phyloP scores from a whole-genome alignment of 2,329 filamentous ascomycete genomes.

The Zymoseptoria crescenta region DNA sequence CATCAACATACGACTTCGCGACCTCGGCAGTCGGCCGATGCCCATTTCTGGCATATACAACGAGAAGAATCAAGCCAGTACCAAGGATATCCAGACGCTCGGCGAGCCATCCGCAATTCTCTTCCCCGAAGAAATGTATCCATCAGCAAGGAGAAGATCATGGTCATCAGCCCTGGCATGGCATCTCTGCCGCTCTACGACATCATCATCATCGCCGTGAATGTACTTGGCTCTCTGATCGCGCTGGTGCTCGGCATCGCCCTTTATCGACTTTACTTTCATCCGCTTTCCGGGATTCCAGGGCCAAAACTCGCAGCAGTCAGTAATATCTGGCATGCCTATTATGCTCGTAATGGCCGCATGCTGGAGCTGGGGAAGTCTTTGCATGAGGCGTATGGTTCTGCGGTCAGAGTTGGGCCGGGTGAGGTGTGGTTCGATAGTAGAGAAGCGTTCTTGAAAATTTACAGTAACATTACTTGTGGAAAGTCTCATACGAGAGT shows the following conservation, averaged over 20 bases:
- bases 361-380: slow-evolving; percentile 10
- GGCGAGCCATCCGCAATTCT: not conserved
- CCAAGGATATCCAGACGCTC: not conserved
- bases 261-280: slow-evolving; percentile 24
- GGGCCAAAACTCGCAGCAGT: slow-evolving; percentile 22
- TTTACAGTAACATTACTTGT: slow-evolving; percentile 6
- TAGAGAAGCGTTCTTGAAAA: slow-evolving; percentile 10
- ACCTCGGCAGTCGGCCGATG: not conserved
- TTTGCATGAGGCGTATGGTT: slow-evolving; percentile 35
- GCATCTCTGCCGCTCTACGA: not conserved
- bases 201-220: not conserved
- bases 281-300: slow-evolving; percentile 28
- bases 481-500: not conserved
- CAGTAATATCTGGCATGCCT: slow-evolving; percentile 13
- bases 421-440: slow-evolving; percentile 33
- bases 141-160: not conserved
- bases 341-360: slow-evolving; percentile 12
- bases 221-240: not conserved
- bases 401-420: slow-evolving; percentile 40
- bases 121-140: not conserved
- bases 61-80: not conserved
- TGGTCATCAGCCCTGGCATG: not conserved
- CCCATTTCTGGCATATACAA: not conserved
- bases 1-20: not conserved
- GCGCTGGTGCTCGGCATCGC: not conserved